These are phyloP conservation scores for Podila clonocystis DNA, from an alignment of 192 early-diverging fungal genomes.

Conservation along the genomic window DNA sequence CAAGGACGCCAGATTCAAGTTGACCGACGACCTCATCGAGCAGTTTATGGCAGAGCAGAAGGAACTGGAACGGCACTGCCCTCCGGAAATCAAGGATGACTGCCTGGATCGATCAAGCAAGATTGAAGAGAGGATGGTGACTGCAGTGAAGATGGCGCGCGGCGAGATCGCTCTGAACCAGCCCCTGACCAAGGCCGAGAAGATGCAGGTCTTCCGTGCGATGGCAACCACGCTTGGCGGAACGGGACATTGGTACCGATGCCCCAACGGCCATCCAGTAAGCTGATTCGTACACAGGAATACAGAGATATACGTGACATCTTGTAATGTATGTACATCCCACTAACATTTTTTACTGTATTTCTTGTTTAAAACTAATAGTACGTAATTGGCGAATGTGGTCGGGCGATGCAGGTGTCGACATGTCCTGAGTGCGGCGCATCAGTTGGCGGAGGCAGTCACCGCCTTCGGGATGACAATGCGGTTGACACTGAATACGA, in stretches of 20 bases:
- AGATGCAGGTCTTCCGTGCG: conserved; percentile 37
- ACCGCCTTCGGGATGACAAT: too few relatives aligned
- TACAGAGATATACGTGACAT: too few relatives aligned
- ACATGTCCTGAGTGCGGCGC: conserved; percentile 54
- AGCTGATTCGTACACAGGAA: too few relatives aligned
- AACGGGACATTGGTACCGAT: conserved; percentile 58
- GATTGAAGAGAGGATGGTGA: conserved; percentile 22
- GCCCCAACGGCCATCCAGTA: conserved; percentile 56
- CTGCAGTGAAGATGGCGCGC: background rate
- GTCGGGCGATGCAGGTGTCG: conserved; percentile 45
- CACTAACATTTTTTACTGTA: too few relatives aligned
- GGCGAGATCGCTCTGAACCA: conserved; percentile 4
- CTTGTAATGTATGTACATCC: too few relatives aligned
- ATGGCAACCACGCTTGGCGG: conserved; percentile 25
- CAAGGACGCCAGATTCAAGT: background rate
- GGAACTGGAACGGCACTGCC: conserved; percentile 1
- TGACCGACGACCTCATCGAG: background rate
- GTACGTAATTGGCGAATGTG: conserved; percentile 54
- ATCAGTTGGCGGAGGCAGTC: conserved; percentile 49
- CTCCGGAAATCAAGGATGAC: conserved; percentile 19
- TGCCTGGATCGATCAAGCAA: background rate
- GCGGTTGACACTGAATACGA: conserved; percentile 5
- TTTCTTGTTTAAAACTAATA: too few relatives aligned
- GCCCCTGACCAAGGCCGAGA: conserved; percentile 35
- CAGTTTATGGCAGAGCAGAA: conserved; percentile 7